Conservation (phyloP, 176 grass and related monocot species). For the Coix lacrymajobi region DNA sequence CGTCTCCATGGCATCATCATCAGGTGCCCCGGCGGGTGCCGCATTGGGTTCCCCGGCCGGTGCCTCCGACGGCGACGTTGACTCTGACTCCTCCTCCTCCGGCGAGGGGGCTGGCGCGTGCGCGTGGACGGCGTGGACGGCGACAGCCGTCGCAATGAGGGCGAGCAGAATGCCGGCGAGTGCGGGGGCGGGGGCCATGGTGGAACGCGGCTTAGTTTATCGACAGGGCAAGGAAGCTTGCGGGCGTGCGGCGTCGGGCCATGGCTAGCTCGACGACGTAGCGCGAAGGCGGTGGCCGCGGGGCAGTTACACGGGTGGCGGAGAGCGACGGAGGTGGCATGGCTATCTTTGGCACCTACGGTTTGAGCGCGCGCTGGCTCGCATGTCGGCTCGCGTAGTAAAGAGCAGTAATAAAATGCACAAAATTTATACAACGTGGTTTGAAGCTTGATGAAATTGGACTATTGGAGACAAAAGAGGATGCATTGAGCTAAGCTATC, state of each 20-base stretch:
- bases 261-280: neutral
- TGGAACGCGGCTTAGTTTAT: neutral
- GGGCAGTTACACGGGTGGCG: neutral
- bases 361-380: neutral
- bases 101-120: conserved; percentile 26
- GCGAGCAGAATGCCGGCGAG: conserved; percentile 17
- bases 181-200: conserved; percentile 24
- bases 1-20: neutral
- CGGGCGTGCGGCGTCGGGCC: neutral
- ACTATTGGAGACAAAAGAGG: too few species aligned
- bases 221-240: neutral
- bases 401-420: too few species aligned
- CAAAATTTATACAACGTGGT: neutral
- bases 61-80: neutral
- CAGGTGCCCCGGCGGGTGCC: neutral
- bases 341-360: conserved; percentile 11
- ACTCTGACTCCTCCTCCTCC: neutral
- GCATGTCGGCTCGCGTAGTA: neutral
- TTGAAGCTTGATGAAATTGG: too few species aligned
- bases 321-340: neutral
- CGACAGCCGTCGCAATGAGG: neutral
- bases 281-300: neutral
- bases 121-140: conserved; percentile 4
- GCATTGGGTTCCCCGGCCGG: neutral
- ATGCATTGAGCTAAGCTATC: too few species aligned